Evolutionary conservation across 495 filamentous ascomycete genomes (phyloP), one percentile per base, ranked within the genome.

Genomic region (Pseudoneurospora amorphoporcata): DNA sequence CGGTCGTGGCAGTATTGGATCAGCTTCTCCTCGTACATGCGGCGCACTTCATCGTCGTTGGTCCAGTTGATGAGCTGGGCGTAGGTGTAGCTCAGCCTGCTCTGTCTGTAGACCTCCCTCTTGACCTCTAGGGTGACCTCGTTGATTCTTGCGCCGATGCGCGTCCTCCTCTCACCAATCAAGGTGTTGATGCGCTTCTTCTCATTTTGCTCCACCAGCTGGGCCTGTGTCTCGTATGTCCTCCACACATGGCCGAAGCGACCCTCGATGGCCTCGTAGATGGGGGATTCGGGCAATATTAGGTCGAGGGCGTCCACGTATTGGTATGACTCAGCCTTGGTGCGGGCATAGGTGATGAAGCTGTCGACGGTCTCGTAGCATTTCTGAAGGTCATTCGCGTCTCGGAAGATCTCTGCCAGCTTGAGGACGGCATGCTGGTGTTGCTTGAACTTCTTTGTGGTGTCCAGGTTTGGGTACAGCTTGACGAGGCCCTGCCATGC

Each of bases 401-500:
- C 87, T 19, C 87, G 87, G 73, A 90, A 94, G 68, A 97, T 88
- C 39, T 88, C 85, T n/a, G 91, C 92, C 58, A 97, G 85, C 32
- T 86, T 86, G 47, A 95, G 77, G 4, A 88, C 90, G 9, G 90
- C 92, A 39, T 88, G 81, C 71, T 90, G 90, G 77, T 97, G 97
- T 69, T 89, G 83, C 69, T 90, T 89, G 14, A 98, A 82, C 72
- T 91, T 92, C 38, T 84, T 84, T 35, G 82, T 78, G 4, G 87
- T 88, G 77, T 94, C 92, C 72, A 87, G 90, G 77, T 97, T 92
- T 8, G 53, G 53, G 77, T 95, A 97, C 12, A 98, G 77, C 74
- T 88, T 91, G 77, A 95, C 87, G n/a, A 98, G 83, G 7, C 95
- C 95, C 82, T 95, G 91, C 94, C 94, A 98, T 74, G 92, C 91